phyloP scores from a whole-genome alignment of 805 yeast genomes.

The Yarrowia hollandica region DNA sequence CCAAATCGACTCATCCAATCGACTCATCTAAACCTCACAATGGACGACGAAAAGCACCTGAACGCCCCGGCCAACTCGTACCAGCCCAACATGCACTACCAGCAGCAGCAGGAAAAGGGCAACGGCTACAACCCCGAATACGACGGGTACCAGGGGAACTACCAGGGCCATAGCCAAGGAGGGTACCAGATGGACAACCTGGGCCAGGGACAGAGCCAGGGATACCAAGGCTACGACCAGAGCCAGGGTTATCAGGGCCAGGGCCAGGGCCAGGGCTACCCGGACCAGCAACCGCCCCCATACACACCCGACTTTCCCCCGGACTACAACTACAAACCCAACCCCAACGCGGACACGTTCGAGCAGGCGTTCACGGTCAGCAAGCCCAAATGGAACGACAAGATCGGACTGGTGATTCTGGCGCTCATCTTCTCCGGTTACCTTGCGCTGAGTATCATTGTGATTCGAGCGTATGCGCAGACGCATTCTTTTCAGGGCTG shows the following conservation, averaged over 20 bases:
- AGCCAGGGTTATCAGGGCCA: background rate
- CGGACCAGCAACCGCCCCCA: background rate
- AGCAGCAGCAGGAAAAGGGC: constrained; percentile 32
- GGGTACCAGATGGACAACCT: constrained; percentile 6
- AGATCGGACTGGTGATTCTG: constrained; percentile 50
- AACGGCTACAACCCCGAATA: constrained; percentile 29
- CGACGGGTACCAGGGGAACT: background rate
- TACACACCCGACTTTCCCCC: background rate
- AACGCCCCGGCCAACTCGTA: constrained; percentile 30
- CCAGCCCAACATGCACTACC: constrained; percentile 28
- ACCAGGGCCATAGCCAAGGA: background rate
- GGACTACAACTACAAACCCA: constrained; percentile 33
- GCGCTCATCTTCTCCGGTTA: constrained; percentile 59
- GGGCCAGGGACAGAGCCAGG: background rate
- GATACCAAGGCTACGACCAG: background rate
- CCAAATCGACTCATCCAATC: too few species aligned
- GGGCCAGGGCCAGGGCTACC: background rate
- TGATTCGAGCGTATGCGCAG: constrained; percentile 61
- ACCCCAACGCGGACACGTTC: constrained; percentile 48
- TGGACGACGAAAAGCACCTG: constrained; percentile 22
- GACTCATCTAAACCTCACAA: background rate
- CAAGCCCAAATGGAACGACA: constrained; percentile 66
- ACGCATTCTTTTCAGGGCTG: constrained; percentile 59
- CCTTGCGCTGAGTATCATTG: constrained; percentile 65
- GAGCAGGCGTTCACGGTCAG: constrained; percentile 69